Conservation (phyloP, 805 yeast species). For the Nakazawaea sp. region DNA sequence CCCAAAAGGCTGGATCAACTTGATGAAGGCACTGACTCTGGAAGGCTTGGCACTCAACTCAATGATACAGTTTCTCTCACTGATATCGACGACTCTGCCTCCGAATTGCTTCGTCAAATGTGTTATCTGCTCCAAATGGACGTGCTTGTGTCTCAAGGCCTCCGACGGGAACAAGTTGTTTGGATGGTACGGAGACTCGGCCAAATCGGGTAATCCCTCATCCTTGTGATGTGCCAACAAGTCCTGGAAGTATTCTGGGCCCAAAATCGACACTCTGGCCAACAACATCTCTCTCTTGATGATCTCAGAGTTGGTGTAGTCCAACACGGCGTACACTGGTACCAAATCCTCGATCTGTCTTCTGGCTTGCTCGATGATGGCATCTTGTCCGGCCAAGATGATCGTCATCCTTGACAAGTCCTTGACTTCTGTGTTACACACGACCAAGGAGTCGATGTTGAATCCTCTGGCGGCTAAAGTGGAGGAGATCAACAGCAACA, state of each 20-base stretch:
- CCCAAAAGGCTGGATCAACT: constrained; percentile 91
- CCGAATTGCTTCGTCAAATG: constrained; percentile 82
- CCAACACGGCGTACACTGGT: constrained; percentile 96
- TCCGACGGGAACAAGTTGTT: constrained; percentile 84
- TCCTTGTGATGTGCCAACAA: constrained; percentile 77
- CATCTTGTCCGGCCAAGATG: constrained; percentile 90
- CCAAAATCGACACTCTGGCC: constrained; percentile 88
- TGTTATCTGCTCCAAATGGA: constrained; percentile 79
- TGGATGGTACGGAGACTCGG: constrained; percentile 66
- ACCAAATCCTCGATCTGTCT: constrained; percentile 97
- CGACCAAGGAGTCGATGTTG: constrained; percentile 95
- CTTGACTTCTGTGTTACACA: constrained; percentile 92
- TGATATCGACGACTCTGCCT: constrained; percentile 86
- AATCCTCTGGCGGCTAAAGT: constrained; percentile 97
- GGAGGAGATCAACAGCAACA: constrained; percentile 85
- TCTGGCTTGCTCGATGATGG: constrained; percentile 95
- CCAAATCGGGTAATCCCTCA: constrained; percentile 35
- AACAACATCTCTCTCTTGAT: constrained; percentile 86
- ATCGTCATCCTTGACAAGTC: constrained; percentile 97
- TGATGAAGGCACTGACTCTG: constrained; percentile 79
- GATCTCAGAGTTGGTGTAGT: constrained; percentile 84
- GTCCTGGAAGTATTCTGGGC: constrained; percentile 98
- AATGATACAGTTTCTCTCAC: constrained; percentile 89
- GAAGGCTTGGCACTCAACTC: constrained; percentile 94
- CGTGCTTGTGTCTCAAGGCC: constrained; percentile 89